Percentiles rank a stretch among this genome's conserved stretches.
Evolutionary conservation across 139 green algal genomes (phyloP).

Genomic region (Auxenochlorella protothecoides): DNA sequence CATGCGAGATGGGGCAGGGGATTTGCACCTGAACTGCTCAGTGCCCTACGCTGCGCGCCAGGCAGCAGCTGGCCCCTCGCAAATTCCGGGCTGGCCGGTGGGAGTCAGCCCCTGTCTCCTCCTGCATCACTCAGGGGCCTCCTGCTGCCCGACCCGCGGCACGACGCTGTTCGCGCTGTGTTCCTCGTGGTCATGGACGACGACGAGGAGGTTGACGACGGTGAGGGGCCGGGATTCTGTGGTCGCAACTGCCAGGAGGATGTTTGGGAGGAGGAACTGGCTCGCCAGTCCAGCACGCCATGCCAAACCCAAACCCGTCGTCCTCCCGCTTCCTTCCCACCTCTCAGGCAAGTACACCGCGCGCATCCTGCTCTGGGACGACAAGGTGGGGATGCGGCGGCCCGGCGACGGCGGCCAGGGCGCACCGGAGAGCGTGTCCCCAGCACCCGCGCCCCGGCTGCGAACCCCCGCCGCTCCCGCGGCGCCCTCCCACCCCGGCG

Average conservation of each 20-base stretch:
- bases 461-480: too few relatives aligned
- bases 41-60: not conserved
- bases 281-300: too few relatives aligned
- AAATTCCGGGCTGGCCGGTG: too few relatives aligned
- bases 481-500: too few relatives aligned
- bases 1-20: not conserved
- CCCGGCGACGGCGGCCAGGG: too few relatives aligned
- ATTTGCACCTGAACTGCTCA: not conserved
- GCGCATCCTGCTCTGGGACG: conserved; percentile 9
- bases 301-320: not conserved
- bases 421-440: too few relatives aligned
- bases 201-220: conserved; percentile 28
- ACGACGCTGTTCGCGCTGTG: conserved; percentile 60
- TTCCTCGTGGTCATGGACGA: conserved; percentile 44
- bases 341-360: conserved; percentile 12
- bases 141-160: conserved; percentile 72
- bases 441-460: too few relatives aligned
- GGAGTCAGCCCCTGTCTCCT: too few relatives aligned
- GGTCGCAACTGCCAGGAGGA: too few relatives aligned
- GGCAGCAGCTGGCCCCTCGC: not conserved
- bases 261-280: too few relatives aligned
- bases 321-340: not conserved
- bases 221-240: not conserved
- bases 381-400: not conserved
- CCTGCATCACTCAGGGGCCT: conserved; percentile 24